Base-by-base conservation (phyloP, 2,329 filamentous ascomycete genomes). In the Phialophora verrucosa region DNA sequence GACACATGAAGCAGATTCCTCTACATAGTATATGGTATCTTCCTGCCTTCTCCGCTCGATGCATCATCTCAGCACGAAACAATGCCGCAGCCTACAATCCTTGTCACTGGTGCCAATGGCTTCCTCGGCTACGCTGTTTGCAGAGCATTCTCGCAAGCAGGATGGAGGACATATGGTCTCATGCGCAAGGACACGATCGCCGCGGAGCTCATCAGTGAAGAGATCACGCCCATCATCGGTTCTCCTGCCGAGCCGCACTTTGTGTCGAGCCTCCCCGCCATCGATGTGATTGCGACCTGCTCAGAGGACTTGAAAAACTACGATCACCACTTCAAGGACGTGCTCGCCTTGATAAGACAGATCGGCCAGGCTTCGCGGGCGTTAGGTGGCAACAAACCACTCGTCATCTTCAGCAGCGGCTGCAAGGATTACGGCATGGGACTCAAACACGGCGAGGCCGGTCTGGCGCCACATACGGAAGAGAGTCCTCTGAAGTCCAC, bases 341-440 rank as follows among this genome's bases (percentile, higher is more conserved):
- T 35, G 4, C 66, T 80, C 0, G 55, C 66, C 0, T 69, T 83
- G 4, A 68, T 84, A 0, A 73, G 70, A 1, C 66, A 55, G 0
- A 62, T 84, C 1, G 76, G 79, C 0, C 63, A 71, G 1, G 71
- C 17, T 7, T 63, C 66, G n/a, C 11, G 2, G 17, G 32, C 49
- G 14, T 23, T 77, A 27, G 77, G 76, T 29, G 62, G 67, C 1
- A 65, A 74, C 4, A 78, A 74, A 20, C 79, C 82, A 0, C 72
- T 84, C 0, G 78, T 84, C 4, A 76, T 84, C 2, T 80, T 80
- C 71, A 81, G 78, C 10, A 82, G 80, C 2, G 83, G 83, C 0
- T 84, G 82, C 72, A 84, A 84, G 65, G 83, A 84, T 72, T 84
- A 84, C 66, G 82, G 83, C 1, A 74, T 68, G 4, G 74, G 69